phyloP scores from a whole-genome alignment of 176 grass and related monocot species.

The Carex pumila region DNA sequence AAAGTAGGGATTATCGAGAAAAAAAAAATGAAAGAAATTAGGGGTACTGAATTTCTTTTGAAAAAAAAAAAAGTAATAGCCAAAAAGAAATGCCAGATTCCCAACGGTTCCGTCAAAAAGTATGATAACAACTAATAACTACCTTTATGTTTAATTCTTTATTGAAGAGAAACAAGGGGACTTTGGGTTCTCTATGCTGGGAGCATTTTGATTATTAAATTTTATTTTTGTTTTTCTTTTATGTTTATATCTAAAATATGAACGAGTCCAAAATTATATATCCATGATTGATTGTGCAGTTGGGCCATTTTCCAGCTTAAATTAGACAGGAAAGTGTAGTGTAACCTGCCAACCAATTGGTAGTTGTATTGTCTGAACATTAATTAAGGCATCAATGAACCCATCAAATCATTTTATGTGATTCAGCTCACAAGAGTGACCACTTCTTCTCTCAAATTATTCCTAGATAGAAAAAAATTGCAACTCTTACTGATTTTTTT shows the following conservation, averaged over 20 bases:
- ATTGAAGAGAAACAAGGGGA: neutral
- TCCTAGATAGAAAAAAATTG: neutral
- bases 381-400: neutral
- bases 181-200: neutral
- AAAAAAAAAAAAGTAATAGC: neutral
- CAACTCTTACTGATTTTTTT: neutral
- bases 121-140: neutral
- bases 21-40: neutral
- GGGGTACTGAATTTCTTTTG: neutral
- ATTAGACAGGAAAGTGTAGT: neutral
- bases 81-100: neutral
- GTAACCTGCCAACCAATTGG: neutral
- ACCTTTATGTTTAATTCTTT: neutral
- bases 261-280: neutral
- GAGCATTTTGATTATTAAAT: neutral
- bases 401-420: neutral
- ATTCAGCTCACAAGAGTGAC: neutral
- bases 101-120: neutral
- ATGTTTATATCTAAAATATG: neutral
- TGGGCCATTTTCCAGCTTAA: neutral
- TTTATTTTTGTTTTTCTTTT: neutral
- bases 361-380: constrained; percentile 5
- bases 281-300: neutral
- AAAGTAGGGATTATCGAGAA: neutral
- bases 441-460: neutral